These are phyloP conservation scores for Cylindrotheca fusiformis DNA, from an alignment of 108 stramenopile genomes.

Conservation along the genomic window DNA sequence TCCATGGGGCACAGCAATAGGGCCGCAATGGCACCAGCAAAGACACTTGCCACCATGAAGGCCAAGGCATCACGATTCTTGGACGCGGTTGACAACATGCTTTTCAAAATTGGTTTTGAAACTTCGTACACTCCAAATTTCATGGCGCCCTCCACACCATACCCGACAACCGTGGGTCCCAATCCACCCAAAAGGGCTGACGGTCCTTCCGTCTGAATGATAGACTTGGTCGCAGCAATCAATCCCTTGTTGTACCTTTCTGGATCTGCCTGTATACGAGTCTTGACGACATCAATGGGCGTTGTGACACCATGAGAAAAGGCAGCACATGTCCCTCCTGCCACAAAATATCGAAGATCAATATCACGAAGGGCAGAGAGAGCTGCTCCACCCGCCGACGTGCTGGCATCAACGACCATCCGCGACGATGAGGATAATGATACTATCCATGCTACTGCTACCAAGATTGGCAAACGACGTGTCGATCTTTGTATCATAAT, in stretches of 20 bases:
- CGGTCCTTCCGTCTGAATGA: constrained; percentile 69
- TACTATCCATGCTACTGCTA: too few species aligned
- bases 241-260: constrained; percentile 51
- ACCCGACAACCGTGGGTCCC: constrained; percentile 88
- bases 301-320: constrained; percentile 82
- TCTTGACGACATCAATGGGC: constrained; percentile 89
- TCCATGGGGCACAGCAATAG: constrained; percentile 90
- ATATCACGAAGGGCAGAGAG: constrained; percentile 6
- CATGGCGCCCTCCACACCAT: constrained; percentile 85
- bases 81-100: constrained; percentile 25
- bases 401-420: too few species aligned
- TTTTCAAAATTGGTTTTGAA: constrained; percentile 69
- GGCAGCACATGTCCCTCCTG: constrained; percentile 85
- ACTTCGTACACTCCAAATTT: constrained; percentile 92
- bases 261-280: constrained; percentile 82
- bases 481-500: too few species aligned
- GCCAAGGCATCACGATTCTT: constrained; percentile 35
- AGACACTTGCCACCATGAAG: constrained; percentile 69
- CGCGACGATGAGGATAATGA: too few species aligned
- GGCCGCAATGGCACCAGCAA: constrained; percentile 89
- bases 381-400: too few species aligned
- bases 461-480: too few species aligned
- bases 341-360: constrained; percentile 72
- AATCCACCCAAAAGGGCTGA: constrained; percentile 64
- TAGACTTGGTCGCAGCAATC: constrained; percentile 46